Conservation (phyloP, 1,284 basidiomycete genomes). For the Phylloporus sp. region DNA sequence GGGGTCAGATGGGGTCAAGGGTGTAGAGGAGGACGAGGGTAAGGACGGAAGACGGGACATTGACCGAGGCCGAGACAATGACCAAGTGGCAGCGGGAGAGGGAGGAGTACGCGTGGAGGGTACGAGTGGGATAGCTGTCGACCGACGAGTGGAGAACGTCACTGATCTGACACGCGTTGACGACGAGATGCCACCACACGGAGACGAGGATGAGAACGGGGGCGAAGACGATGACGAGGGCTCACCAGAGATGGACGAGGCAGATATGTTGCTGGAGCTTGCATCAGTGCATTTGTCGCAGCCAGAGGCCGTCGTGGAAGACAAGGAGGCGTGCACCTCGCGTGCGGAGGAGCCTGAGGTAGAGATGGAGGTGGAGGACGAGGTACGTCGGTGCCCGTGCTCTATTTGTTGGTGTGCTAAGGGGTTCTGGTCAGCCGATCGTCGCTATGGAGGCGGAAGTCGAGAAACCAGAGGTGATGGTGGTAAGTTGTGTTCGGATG, state of each 20-base stretch:
- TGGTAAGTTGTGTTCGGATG: constrained; percentile 12
- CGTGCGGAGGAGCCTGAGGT: background rate
- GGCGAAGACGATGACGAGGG: background rate
- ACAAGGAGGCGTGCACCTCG: background rate
- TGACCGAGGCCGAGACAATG: background rate
- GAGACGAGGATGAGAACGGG: background rate
- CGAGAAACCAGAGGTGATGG: background rate
- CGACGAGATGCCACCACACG: too few relatives aligned
- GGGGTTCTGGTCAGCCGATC: background rate
- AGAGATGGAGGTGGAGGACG: constrained; percentile 1
- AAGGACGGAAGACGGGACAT: background rate
- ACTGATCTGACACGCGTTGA: too few relatives aligned
- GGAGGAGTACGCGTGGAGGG: background rate
- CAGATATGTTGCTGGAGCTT: constrained; percentile 28
- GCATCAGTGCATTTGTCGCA: constrained; percentile 30
- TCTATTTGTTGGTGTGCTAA: constrained; percentile 10
- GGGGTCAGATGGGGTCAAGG: too few relatives aligned
- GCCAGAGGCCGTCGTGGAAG: background rate
- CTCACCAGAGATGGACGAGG: constrained; percentile 12
- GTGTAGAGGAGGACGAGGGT: too few relatives aligned
- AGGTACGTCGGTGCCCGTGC: constrained; percentile 15
- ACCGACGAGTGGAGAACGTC: background rate
- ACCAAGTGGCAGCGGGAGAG: background rate
- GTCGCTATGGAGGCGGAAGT: background rate
- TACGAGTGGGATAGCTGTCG: background rate